Evolutionary conservation across 805 yeast genomes (phyloP).

Genomic region (Myxozyma lipomycoides): DNA sequence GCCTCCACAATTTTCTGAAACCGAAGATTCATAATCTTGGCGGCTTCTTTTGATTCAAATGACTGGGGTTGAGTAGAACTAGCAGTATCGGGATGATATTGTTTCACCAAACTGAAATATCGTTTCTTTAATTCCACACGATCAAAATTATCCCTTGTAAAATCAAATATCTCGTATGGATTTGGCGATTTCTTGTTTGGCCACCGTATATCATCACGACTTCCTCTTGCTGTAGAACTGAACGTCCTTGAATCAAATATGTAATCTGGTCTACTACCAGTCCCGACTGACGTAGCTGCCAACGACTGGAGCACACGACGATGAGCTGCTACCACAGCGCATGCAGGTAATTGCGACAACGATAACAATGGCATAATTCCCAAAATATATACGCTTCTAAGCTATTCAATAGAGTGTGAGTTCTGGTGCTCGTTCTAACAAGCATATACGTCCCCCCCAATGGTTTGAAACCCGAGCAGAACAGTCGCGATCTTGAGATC

Average conservation of each 20-base stretch:
- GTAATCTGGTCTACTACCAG: neutral
- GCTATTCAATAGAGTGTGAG: too few species aligned
- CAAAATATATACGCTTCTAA: too few species aligned
- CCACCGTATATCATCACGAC: constrained; percentile 48
- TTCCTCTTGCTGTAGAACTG: neutral
- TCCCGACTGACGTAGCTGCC: constrained; percentile 1
- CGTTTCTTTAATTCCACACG: constrained; percentile 44
- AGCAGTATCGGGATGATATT: constrained; percentile 73
- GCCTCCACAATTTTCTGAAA: constrained; percentile 58
- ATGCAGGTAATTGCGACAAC: too few species aligned
- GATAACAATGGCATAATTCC: too few species aligned
- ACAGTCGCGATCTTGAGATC: too few species aligned
- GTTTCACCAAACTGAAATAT: constrained; percentile 60
- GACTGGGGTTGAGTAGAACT: constrained; percentile 28
- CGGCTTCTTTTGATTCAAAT: constrained; percentile 28
- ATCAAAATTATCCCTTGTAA: constrained; percentile 40
- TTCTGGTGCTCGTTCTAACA: too few species aligned
- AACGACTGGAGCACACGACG: too few species aligned
- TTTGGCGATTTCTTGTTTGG: constrained; percentile 55
- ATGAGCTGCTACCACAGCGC: too few species aligned
- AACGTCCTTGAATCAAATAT: too few species aligned
- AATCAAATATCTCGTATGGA: constrained; percentile 66
- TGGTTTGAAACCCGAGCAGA: too few species aligned
- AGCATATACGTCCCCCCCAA: too few species aligned
- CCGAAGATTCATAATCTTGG: constrained; percentile 38